These are phyloP conservation scores for Botrytis hyacinthi DNA, from an alignment of 2,329 filamentous ascomycete genomes.

Conservation along the genomic window DNA sequence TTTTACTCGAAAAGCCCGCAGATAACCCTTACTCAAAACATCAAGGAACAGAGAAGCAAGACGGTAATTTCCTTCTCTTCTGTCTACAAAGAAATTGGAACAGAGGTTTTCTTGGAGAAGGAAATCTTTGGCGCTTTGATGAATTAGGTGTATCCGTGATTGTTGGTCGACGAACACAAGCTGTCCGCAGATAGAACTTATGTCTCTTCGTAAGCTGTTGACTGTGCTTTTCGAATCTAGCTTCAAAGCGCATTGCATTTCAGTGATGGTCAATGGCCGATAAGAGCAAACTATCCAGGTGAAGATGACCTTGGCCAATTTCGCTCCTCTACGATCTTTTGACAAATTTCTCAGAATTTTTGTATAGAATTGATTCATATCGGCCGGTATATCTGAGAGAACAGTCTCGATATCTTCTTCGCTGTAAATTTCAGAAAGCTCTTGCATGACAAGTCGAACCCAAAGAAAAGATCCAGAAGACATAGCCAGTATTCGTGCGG, in stretches of 20 bases:
- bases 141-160: not conserved
- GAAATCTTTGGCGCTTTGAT: not conserved
- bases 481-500: conserved; percentile 7
- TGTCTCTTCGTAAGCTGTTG: conserved; percentile 34
- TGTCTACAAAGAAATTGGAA: not conserved
- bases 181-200: conserved; percentile 37
- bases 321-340: conserved; percentile 26
- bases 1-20: not conserved
- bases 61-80: not conserved
- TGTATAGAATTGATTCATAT: conserved; percentile 37
- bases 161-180: conserved; percentile 38
- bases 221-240: not conserved
- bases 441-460: conserved; percentile 12
- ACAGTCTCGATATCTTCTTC: conserved; percentile 23
- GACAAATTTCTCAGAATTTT: conserved; percentile 29
- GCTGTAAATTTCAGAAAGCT: conserved; percentile 10
- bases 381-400: conserved; percentile 32
- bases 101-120: not conserved
- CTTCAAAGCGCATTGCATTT: conserved; percentile 33
- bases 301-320: conserved; percentile 36
- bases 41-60: not conserved
- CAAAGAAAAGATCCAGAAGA: conserved; percentile 23
- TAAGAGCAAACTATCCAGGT: conserved; percentile 34
- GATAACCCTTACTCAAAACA: not conserved
- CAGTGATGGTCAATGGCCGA: conserved; percentile 30